Conservation (phyloP, 2,329 filamentous ascomycete genomes). For the Calonectria pseudoreteaudii region DNA sequence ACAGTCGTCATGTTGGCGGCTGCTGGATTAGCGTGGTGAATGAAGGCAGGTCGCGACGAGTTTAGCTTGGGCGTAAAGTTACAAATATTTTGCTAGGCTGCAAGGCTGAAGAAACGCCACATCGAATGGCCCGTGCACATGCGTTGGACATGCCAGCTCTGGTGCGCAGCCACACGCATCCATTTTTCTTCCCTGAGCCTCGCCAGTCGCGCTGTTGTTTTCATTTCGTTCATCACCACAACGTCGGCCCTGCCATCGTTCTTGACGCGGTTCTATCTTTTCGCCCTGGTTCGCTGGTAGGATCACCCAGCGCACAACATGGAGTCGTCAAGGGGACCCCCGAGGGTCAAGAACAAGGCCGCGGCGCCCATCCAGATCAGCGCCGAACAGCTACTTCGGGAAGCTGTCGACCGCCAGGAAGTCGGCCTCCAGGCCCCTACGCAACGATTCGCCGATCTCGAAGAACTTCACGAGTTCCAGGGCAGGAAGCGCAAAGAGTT, state of each 20-base stretch:
- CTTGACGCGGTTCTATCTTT: neutral
- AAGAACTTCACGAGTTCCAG: slow-evolving; percentile 98
- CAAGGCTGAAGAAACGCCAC: slow-evolving; percentile 44
- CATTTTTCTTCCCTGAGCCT: slow-evolving; percentile 42
- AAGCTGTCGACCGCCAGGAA: slow-evolving; percentile 97
- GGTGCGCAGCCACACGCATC: slow-evolving; percentile 28
- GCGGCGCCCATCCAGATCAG: slow-evolving; percentile 91
- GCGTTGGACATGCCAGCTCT: slow-evolving; percentile 18
- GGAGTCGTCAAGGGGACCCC: slow-evolving; percentile 92
- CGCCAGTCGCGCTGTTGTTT: slow-evolving; percentile 35
- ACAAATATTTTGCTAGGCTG: slow-evolving; percentile 40
- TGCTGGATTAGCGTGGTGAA: slow-evolving; percentile 15
- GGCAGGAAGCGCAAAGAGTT: slow-evolving; percentile 96
- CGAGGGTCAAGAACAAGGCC: slow-evolving; percentile 98
- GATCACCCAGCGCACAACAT: slow-evolving; percentile 63
- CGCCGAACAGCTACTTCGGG: slow-evolving; percentile 95
- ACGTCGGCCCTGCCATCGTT: slow-evolving; percentile 9
- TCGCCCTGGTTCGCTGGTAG: neutral
- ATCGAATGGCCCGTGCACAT: slow-evolving; percentile 24
- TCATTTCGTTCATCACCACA: slow-evolving; percentile 26
- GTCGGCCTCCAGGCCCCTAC: slow-evolving; percentile 88
- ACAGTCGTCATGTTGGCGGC: slow-evolving; percentile 80
- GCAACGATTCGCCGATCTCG: slow-evolving; percentile 93
- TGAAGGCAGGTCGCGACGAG: slow-evolving; percentile 28
- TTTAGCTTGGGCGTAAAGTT: slow-evolving; percentile 23